These are phyloP conservation scores for Naganishia onofrii DNA, from an alignment of 768 basidiomycete genomes.

Conservation along the genomic window DNA sequence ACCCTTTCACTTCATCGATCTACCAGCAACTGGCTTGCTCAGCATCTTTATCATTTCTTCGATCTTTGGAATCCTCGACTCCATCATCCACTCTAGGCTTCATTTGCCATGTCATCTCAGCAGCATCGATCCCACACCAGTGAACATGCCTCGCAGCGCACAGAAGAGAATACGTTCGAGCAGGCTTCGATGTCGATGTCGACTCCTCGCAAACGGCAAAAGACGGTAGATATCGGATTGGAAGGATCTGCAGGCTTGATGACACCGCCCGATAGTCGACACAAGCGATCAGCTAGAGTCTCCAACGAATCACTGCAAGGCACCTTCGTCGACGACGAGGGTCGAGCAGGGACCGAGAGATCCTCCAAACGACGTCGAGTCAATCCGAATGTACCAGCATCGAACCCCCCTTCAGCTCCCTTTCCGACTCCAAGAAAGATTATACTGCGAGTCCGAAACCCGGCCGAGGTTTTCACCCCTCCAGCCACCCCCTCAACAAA, in stretches of 20 bases:
- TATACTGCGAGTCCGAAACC: not conserved
- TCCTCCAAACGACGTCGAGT: slow-evolving; percentile 6
- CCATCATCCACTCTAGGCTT: not conserved
- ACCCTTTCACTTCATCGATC: not conserved
- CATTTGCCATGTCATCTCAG: not conserved
- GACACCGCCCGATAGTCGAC: slow-evolving; percentile 22
- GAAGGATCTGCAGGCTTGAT: slow-evolving; percentile 1
- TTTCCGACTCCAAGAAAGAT: slow-evolving; percentile 44
- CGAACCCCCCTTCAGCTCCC: slow-evolving; percentile 47
- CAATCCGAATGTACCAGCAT: slow-evolving; percentile 38
- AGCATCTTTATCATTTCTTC: not conserved
- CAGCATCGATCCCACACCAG: not conserved
- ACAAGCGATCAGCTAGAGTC: slow-evolving; percentile 13
- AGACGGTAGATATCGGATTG: slow-evolving; percentile 1
- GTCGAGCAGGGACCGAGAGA: not conserved
- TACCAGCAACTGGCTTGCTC: not conserved
- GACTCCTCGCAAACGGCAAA: slow-evolving; percentile 20
- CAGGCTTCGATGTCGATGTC: not conserved
- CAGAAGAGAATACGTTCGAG: not conserved
- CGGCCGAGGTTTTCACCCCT: slow-evolving; percentile 12
- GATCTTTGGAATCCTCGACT: not conserved
- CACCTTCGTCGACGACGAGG: not conserved
- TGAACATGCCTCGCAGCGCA: not conserved
- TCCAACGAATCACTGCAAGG: not conserved
- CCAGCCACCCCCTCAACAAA: slow-evolving; percentile 35